A percentile compares a stretch with the other conserved stretches of the same genome.
phyloP scores from a whole-genome alignment of 352 stramenopile genomes.

The Pilasporangium apinafurcum region DNA sequence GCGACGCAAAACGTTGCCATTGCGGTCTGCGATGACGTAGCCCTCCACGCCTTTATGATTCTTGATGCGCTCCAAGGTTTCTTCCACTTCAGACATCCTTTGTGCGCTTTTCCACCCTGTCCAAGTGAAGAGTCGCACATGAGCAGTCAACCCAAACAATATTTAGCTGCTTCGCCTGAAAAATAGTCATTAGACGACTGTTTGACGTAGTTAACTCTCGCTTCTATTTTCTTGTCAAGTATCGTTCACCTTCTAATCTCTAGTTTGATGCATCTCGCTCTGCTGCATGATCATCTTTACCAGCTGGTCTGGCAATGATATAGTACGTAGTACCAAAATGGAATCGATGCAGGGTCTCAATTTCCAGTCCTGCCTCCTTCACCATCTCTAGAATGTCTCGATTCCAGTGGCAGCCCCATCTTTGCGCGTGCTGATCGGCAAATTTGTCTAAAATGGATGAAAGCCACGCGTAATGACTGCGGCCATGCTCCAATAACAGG shows the following conservation, averaged over 20 bases:
- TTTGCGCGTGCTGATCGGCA: conserved; percentile 85
- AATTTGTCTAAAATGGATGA: conserved; percentile 92
- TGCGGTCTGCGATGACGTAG: conserved; percentile 92
- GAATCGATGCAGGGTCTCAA: conserved; percentile 86
- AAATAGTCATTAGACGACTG: no score
- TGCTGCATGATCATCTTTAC: background rate
- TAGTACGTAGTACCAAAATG: conserved; percentile 96
- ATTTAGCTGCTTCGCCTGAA: no score
- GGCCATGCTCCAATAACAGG: conserved; percentile 94
- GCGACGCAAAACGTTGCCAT: conserved; percentile 85
- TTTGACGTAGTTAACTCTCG: no score
- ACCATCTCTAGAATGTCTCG: conserved; percentile 91
- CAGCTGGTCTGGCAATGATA: conserved; percentile 57
- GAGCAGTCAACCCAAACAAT: no score
- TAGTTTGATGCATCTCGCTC: background rate
- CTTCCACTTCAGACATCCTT: conserved; percentile 89
- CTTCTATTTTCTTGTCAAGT: no score
- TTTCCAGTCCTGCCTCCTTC: conserved; percentile 67
- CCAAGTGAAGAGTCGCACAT: no score
- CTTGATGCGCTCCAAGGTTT: conserved; percentile 94
- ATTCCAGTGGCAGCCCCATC: conserved; percentile 97
- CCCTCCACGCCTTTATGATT: conserved; percentile 92
- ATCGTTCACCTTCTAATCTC: no score
- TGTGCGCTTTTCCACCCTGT: no score
- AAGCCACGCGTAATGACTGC: conserved; percentile 86